phyloP scores from a whole-genome alignment of 148 eudicot species.

The Euryodendron excelsum region DNA sequence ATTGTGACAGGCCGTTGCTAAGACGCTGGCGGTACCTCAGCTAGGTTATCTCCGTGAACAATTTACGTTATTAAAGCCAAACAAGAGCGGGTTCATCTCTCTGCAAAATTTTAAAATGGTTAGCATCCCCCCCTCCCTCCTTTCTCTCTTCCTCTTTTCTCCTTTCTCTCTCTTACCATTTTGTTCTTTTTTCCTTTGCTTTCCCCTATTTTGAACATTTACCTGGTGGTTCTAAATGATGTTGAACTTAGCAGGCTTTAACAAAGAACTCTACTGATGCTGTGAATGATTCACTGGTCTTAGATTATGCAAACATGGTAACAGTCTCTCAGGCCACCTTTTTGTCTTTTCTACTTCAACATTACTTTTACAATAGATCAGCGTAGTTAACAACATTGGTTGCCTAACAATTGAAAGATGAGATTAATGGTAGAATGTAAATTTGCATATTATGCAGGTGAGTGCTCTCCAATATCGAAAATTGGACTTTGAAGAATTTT shows the following conservation, averaged over 20 bases:
- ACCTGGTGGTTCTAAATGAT: conserved; percentile 5
- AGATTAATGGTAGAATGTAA: background rate
- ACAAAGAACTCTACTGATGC: conserved; percentile 71
- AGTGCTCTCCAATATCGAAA: conserved; percentile 79
- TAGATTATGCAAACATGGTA: conserved; percentile 77
- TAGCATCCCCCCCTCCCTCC: too few relatives aligned
- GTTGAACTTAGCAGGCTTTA: conserved; percentile 45
- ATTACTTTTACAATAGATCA: background rate
- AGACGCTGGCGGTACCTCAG: conserved; percentile 72
- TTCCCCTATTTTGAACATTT: background rate
- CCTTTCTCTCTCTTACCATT: background rate
- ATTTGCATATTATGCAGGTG: conserved; percentile 43
- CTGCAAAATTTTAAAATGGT: conserved; percentile 74
- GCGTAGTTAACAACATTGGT: too few relatives aligned
- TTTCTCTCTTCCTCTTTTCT: background rate
- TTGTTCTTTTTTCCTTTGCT: background rate
- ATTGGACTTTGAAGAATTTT: conserved; percentile 89
- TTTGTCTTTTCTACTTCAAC: too few relatives aligned
- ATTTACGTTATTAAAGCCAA: conserved; percentile 75
- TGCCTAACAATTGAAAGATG: background rate
- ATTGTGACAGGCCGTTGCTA: conserved; percentile 77
- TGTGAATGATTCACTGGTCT: conserved; percentile 84
- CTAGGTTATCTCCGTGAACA: conserved; percentile 77
- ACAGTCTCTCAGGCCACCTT: background rate
- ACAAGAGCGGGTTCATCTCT: conserved; percentile 70